These are phyloP conservation scores for Primulina huaijiensis DNA, from an alignment of 257 asterid species.

Conservation along the genomic window DNA sequence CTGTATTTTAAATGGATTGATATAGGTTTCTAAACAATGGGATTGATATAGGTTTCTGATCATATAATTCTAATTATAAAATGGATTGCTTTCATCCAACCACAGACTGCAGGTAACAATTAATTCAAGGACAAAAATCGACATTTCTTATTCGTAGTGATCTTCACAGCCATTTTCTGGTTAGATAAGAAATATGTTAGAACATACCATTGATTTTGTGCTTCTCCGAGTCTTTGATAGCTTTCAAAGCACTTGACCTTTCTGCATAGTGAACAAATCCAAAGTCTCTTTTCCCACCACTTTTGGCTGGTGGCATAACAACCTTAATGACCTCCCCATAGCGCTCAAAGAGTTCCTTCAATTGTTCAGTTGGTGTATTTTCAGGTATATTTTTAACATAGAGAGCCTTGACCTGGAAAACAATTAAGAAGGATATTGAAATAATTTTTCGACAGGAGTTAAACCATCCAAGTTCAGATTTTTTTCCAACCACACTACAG, in stretches of 20 bases:
- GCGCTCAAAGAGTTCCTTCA: constrained; percentile 75
- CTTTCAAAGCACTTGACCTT: constrained; percentile 88
- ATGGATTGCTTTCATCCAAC: background rate
- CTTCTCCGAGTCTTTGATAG: constrained; percentile 76
- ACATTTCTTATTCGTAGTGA: background rate
- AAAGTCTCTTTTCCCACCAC: constrained; percentile 89
- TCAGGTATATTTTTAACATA: constrained; percentile 92
- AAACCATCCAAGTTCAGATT: constrained; percentile 16
- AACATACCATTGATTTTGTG: constrained; percentile 77
- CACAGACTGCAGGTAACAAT: background rate
- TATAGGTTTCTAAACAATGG: constrained; percentile 16
- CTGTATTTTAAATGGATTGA: constrained; percentile 39
- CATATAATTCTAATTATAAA: background rate
- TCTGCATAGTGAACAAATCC: constrained; percentile 91
- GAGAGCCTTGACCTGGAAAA: constrained; percentile 88
- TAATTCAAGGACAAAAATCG: background rate
- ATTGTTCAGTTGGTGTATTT: constrained; percentile 66
- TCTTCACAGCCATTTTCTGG: background rate
- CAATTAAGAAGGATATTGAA: constrained; percentile 7
- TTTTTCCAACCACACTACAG: constrained; percentile 10
- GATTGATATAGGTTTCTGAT: background rate
- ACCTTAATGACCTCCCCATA: constrained; percentile 94
- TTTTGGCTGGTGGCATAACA: constrained; percentile 94
- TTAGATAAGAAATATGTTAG: constrained; percentile 12
- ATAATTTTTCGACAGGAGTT: constrained; percentile 14